phyloP scores from a whole-genome alignment of 108 stramenopile genomes.

The Nannochloropsis salina region DNA sequence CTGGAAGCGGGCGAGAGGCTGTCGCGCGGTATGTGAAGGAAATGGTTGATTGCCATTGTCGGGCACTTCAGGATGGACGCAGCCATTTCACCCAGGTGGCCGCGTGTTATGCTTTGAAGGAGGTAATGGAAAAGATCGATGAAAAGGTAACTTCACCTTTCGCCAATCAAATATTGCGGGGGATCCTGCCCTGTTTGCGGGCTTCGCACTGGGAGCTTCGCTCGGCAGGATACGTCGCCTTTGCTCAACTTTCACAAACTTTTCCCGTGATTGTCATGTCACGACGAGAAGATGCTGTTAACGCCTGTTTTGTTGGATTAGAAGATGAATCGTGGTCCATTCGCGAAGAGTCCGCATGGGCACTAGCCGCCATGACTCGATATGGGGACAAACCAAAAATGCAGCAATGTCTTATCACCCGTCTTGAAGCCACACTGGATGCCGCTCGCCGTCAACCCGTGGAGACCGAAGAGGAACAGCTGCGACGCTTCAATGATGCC shows the following conservation, averaged over 20 bases:
- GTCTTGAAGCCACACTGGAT: neutral
- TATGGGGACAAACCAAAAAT: neutral
- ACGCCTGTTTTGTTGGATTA: neutral
- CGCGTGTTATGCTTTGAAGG: neutral
- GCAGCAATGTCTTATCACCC: neutral
- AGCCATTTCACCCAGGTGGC: neutral
- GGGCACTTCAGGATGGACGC: neutral
- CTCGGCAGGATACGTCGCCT: neutral
- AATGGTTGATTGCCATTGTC: neutral
- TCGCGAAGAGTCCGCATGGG: neutral
- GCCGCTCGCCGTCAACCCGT: neutral
- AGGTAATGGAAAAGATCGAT: neutral
- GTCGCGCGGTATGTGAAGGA: neutral
- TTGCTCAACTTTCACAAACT: neutral
- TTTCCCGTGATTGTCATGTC: neutral
- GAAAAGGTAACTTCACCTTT: neutral
- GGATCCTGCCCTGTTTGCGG: neutral
- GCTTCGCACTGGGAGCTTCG: neutral
- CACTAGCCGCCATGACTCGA: neutral
- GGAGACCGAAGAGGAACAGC: neutral
- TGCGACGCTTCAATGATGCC: neutral
- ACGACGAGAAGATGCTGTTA: neutral
- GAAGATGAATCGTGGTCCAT: slow-evolving; percentile 17
- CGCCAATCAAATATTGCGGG: neutral
- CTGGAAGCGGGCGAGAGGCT: neutral